Base-by-base conservation (phyloP, 2,329 filamentous ascomycete genomes). In the Aspergillus ustus region DNA sequence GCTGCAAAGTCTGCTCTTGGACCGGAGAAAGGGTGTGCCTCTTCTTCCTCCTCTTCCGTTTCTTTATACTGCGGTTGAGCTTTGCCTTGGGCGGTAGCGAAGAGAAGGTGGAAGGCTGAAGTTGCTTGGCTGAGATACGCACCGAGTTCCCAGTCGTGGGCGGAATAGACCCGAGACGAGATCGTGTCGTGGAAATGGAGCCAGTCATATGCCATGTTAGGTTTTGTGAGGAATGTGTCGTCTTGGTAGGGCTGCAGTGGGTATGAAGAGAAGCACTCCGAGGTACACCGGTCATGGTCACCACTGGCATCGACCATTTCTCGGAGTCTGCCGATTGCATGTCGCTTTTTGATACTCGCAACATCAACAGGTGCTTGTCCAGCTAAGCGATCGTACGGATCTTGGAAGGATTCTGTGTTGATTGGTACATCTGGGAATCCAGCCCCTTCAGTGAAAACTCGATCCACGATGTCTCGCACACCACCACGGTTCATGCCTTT, bases 171-270 rank as follows among this genome's bases (percentile, higher is more conserved):
- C 44, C 89, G 87, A 0, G 89, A 88, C 25, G 92, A 92, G 65
- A 96, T 88, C 0, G 83, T 82, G 70, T 98, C 95, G 76, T 97
- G 91, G 77, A 99, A 98, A 75, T 96, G 84, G 59, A 99, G 85
- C 95, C 95, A 99, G 72, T 97, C 94, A 75, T 97, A 96, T 0
- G 92, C 92, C 1, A 85, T 81, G 67, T 90, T 88, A 0, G 96
- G 96, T 73, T 99, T 99, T 37, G 89, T 91, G 34, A 99, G 87
- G 68, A 92, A 90, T 0, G 89, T 90, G 76, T 99, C 95, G 74
- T 99, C 95, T 79, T 97, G 96, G 77, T 91, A 99, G 20, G 93
- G 89, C 69, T 93, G 91, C 46, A 87, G 88, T 0, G 94, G 93
- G 75, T 97, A 99, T 67, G 91, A 86, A 22, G 90, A 83, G 72